phyloP scores from a whole-genome alignment of 352 stramenopile species.

The Globisporangium rhizosaccharum region DNA sequence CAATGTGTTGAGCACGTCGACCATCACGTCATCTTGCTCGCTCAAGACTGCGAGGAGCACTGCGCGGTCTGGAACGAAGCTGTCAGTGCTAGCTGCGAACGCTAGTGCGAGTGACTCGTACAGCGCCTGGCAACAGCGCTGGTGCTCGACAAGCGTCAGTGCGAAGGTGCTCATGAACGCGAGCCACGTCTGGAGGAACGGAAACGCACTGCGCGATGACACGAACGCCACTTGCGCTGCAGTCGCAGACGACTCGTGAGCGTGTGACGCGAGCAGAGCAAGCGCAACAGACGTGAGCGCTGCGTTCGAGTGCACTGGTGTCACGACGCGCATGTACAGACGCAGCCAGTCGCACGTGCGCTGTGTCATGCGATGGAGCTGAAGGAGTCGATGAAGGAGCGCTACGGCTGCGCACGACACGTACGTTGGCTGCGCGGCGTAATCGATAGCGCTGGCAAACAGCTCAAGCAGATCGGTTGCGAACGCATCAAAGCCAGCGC shows the following conservation, averaged over 20 bases:
- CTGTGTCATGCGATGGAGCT: constrained; percentile 12
- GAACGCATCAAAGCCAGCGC: background rate
- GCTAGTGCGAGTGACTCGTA: no score
- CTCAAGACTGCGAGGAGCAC: constrained; percentile 45
- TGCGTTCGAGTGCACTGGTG: constrained; percentile 13
- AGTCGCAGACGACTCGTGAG: background rate
- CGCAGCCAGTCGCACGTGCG: constrained; percentile 22
- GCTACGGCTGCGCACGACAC: constrained; percentile 34
- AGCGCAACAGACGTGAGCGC: constrained; percentile 25
- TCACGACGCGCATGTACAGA: constrained; percentile 12
- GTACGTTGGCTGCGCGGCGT: constrained; percentile 29
- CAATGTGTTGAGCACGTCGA: constrained; percentile 50
- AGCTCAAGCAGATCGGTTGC: background rate
- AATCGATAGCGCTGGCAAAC: constrained; percentile 8
- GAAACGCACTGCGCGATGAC: constrained; percentile 23
- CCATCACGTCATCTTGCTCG: constrained; percentile 68
- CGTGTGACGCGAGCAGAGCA: constrained; percentile 13
- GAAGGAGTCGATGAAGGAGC: constrained; percentile 27
- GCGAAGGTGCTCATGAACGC: constrained; percentile 23
- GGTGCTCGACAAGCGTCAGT: constrained; percentile 14
- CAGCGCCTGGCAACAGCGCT: background rate
- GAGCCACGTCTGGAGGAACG: constrained; percentile 63
- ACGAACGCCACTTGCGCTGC: constrained; percentile 35
- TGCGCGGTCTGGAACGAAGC: constrained; percentile 8
- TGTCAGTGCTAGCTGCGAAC: background rate